Base-by-base conservation (phyloP, 2,329 filamentous ascomycete species). In the Trichophyton equinum region DNA sequence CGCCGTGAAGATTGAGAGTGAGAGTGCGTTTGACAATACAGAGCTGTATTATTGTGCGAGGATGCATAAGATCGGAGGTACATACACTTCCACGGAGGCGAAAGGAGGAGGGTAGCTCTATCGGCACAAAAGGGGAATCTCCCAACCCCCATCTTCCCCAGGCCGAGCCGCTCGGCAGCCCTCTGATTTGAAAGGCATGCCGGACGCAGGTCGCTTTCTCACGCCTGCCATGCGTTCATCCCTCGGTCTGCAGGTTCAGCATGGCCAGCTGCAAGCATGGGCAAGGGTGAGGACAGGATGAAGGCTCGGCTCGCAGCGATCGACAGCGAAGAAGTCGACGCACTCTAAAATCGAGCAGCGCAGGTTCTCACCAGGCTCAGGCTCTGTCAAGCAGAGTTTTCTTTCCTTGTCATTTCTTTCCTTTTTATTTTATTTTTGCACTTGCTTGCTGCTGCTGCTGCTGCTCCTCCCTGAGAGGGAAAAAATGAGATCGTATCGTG, bases 281-380 rank as follows among this genome's bases (percentile, higher is more conserved):
- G 22, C 22, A 53, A 33, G 49, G 49, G 13, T 53, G 25, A 53
- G 7, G 25, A 30, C 49, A 53, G 22, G 47, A 30, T 33, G 49
- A 53, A 53, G 49, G 49, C 49, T 53, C 49, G 49, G 49, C 49
- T 53, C 49, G 49, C 49, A 53, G 49, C 49, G 49, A 53, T 53
- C 49, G 49, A 53, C 49, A n/a, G 49, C 49, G 49, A 53, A 53
- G 49, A 38, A 44, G 49, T 22, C 13, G 18, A 13, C 20, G 4
- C 22, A 22, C 27, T 7, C 44, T 47, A 47, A 47, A 20, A 47
- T 46, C 42, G 2, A 46, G 6, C 42, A 30, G 27, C 6, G 6
- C 27, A 46, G 42, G 18, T 25, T 47, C 44, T 47, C n/a, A 25
- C 18, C n/a, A 47, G 44, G 3, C 20, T 47, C 44, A 47, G 44